Conservation (phyloP, 257 asterid species). For the Capsicum baccatum region DNA sequence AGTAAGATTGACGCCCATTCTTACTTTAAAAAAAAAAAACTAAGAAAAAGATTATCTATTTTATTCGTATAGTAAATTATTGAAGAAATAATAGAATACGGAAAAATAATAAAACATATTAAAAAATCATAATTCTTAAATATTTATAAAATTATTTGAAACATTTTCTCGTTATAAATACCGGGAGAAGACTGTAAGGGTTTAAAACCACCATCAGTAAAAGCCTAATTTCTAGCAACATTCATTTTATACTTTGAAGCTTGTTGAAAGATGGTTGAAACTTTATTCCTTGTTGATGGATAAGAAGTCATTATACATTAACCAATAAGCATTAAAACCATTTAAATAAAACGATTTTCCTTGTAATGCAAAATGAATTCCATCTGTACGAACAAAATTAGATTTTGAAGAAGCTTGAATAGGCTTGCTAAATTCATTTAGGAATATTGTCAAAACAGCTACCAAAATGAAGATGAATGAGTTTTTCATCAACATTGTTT, state of each 20-base stretch:
- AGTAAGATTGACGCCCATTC: too few species aligned
- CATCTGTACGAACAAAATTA: constrained; percentile 34
- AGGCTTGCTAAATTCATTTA: not conserved
- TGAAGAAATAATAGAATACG: not conserved
- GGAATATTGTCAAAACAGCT: not conserved
- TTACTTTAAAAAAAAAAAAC: too few species aligned
- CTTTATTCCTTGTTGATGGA: constrained; percentile 35
- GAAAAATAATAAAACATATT: too few species aligned
- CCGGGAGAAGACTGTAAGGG: constrained; percentile 42
- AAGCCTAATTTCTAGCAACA: constrained; percentile 44
- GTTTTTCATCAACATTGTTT: constrained; percentile 9
- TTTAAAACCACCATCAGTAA: constrained; percentile 39
- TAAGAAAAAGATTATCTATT: too few species aligned
- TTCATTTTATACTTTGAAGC: constrained; percentile 43
- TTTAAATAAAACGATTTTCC: constrained; percentile 38
- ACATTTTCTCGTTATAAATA: constrained; percentile 39
- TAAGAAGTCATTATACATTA: constrained; percentile 44
- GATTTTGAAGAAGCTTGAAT: not conserved
- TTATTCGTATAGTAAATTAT: too few species aligned
- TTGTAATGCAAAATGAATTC: constrained; percentile 32
- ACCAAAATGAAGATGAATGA: not conserved
- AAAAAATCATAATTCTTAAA: too few species aligned
- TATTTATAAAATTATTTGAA: not conserved
- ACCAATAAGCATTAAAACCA: constrained; percentile 48
- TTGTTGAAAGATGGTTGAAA: constrained; percentile 33